phyloP scores from a whole-genome alignment of 2,329 filamentous ascomycete genomes.

The Fusarium sulawesiense region DNA sequence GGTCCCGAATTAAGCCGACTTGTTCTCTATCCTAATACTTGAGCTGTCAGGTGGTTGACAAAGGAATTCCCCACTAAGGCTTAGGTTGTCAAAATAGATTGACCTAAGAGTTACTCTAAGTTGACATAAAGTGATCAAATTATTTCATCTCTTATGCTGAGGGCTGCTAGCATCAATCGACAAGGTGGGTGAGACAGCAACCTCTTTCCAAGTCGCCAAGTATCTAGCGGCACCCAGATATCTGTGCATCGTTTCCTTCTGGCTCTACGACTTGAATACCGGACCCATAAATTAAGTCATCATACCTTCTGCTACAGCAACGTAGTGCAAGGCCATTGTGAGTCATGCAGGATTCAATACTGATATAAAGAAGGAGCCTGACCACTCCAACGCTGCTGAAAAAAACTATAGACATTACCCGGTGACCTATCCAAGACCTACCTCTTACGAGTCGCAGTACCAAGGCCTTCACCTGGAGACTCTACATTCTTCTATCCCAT shows the following conservation, averaged over 20 bases:
- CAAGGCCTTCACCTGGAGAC: neutral
- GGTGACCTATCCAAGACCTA: neutral
- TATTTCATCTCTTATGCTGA: no score
- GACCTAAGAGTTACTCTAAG: no score
- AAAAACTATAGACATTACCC: fast-evolving
- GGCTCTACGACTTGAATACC: no score
- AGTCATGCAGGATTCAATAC: neutral
- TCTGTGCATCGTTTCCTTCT: no score
- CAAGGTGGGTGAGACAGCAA: neutral
- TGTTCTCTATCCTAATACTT: no score
- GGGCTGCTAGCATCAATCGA: neutral
- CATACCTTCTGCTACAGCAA: neutral
- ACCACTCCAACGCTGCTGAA: neutral
- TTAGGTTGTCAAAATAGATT: no score
- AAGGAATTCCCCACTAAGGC: no score
- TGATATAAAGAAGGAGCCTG: neutral
- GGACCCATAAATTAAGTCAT: no score
- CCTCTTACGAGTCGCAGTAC: neutral
- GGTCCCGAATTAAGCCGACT: no score
- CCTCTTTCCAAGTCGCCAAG: neutral
- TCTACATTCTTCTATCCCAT: neutral
- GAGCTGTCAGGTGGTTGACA: no score
- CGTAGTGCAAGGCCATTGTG: neutral
- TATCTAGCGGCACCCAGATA: no score
- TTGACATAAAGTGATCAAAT: no score